phyloP scores from a whole-genome alignment of 1,284 basidiomycete genomes.

The Quambalaria eucalypti region DNA sequence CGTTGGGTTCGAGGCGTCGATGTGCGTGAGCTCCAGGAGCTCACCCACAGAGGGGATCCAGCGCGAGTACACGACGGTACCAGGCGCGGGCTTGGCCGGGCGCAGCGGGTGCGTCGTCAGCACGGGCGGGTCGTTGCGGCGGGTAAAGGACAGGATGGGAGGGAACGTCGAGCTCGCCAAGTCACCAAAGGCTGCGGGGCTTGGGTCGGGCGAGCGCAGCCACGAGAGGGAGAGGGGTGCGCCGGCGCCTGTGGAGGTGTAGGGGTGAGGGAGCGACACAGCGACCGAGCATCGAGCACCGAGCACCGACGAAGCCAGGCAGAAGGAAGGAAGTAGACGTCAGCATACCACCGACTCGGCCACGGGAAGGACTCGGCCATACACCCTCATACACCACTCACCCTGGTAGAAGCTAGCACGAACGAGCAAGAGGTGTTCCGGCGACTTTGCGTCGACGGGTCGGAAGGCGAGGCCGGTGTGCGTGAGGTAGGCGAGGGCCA shows the following conservation, averaged over 20 bases:
- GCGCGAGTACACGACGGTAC: slow-evolving; percentile 53
- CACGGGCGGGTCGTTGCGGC: slow-evolving; percentile 49
- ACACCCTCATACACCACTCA: slow-evolving; percentile 51
- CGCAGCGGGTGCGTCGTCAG: slow-evolving; percentile 55
- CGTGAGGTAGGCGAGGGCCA: slow-evolving; percentile 4
- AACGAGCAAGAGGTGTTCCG: slow-evolving; percentile 48
- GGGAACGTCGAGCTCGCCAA: slow-evolving; percentile 44
- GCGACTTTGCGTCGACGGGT: slow-evolving; percentile 9
- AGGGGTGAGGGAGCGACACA: slow-evolving; percentile 9
- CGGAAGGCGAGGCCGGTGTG: slow-evolving; percentile 13
- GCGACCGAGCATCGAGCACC: slow-evolving; percentile 30
- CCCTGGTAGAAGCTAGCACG: slow-evolving; percentile 56
- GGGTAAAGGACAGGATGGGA: slow-evolving; percentile 50
- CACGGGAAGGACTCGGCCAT: slow-evolving; percentile 50
- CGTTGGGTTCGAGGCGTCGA: slow-evolving; percentile 49
- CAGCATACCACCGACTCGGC: background rate
- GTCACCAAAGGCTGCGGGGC: slow-evolving; percentile 19
- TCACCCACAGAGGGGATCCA: slow-evolving; percentile 51
- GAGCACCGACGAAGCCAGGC: no score
- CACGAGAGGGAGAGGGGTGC: slow-evolving; percentile 51
- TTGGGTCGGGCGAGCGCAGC: slow-evolving; percentile 47
- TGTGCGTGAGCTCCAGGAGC: slow-evolving; percentile 51
- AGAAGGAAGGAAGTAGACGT: no score
- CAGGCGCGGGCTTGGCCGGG: slow-evolving; percentile 53
- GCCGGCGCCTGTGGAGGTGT: slow-evolving; percentile 49